Percentiles rank a stretch among this genome's conserved stretches.
These are phyloP conservation scores for Dictyostelium brefeldianum DNA, from an alignment of 78 protist genomes.

Conservation along the genomic window DNA sequence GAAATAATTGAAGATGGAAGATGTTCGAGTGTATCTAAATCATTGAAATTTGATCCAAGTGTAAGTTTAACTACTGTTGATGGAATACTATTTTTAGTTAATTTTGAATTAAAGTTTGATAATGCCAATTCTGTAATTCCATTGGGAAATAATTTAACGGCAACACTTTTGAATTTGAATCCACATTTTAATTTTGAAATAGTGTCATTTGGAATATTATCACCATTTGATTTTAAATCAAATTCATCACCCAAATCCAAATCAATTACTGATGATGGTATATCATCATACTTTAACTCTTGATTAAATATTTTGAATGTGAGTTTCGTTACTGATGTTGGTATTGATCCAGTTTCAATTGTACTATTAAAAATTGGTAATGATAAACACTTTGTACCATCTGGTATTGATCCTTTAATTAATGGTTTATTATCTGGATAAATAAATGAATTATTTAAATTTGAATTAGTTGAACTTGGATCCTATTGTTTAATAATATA, in stretches of 20 bases:
- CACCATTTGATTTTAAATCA: neutral
- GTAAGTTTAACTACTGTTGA: neutral
- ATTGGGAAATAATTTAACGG: neutral
- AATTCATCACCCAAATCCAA: neutral
- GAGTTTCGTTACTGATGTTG: neutral
- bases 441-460: no score
- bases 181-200: neutral
- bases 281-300: no score
- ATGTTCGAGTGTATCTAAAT: neutral
- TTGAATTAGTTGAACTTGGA: no score
- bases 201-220: neutral
- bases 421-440: neutral
- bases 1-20: neutral
- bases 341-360: neutral
- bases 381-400: no score
- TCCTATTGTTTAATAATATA: no score
- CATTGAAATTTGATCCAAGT: neutral
- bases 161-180: no score
- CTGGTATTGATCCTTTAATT: neutral
- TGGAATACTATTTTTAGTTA: neutral
- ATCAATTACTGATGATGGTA: neutral
- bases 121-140: neutral
- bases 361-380: neutral
- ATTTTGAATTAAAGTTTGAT: neutral
- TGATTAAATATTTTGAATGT: neutral